Evolutionary conservation across 805 yeast species (phyloP).

Genomic region (Starmerella powellii): DNA sequence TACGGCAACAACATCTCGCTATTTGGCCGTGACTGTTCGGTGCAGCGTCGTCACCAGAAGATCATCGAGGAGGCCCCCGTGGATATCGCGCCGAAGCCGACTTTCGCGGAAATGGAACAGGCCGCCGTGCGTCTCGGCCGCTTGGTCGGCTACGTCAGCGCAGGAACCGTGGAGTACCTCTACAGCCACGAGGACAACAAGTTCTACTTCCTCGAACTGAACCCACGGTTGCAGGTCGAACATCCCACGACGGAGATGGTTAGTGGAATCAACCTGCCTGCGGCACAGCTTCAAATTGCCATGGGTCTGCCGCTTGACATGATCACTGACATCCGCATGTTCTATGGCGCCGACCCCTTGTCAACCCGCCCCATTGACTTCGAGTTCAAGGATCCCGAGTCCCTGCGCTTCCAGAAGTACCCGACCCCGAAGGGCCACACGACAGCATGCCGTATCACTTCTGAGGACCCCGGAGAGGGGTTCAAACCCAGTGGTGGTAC

Average conservation of each 20-base stretch:
- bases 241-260: slow-evolving; percentile 99
- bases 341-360: slow-evolving; percentile 94
- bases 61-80: slow-evolving; percentile 99
- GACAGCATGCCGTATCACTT: slow-evolving; percentile 97
- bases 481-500: slow-evolving; percentile 98
- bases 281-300: slow-evolving; percentile 96
- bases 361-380: slow-evolving; percentile 83
- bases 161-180: slow-evolving; percentile 97
- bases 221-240: slow-evolving; percentile 98
- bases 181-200: slow-evolving; percentile 90
- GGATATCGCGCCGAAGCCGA: slow-evolving; percentile 75
- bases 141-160: slow-evolving; percentile 95
- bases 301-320: slow-evolving; percentile 98
- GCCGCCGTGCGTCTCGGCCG: slow-evolving; percentile 97
- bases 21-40: slow-evolving; percentile 98
- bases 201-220: slow-evolving; percentile 90
- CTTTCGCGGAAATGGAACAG: slow-evolving; percentile 83
- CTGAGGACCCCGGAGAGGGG: slow-evolving; percentile 99
- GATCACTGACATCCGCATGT: slow-evolving; percentile 79
- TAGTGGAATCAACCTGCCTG: slow-evolving; percentile 94
- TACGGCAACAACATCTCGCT: slow-evolving; percentile 94
- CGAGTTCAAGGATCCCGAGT: slow-evolving; percentile 61
- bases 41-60: slow-evolving; percentile 98
- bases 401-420: slow-evolving; percentile 69
- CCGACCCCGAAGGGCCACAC: slow-evolving; percentile 98